These are phyloP conservation scores for Populus nigra DNA, from an alignment of 345 rosid genomes.

Conservation along the genomic window DNA sequence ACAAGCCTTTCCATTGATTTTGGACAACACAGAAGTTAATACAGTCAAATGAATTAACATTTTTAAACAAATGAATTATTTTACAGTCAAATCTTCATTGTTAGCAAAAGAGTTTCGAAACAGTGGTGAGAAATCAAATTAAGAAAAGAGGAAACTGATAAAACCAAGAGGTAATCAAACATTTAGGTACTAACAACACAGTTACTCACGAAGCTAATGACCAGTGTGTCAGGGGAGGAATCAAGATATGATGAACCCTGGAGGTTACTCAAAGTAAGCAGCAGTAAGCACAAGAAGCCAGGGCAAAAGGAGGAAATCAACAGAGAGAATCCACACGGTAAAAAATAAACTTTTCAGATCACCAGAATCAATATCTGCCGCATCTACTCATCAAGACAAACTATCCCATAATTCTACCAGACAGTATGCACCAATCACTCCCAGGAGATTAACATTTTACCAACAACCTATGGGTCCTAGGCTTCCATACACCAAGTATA, in stretches of 20 bases:
- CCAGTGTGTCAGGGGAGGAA: neutral
- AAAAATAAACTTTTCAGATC: neutral
- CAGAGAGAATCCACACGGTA: neutral
- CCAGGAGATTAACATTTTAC: neutral
- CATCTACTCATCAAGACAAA: constrained; percentile 6
- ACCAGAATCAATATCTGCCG: neutral
- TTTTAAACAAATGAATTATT: neutral
- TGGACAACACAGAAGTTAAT: neutral
- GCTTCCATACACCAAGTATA: neutral
- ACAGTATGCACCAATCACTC: neutral
- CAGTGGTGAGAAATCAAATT: neutral
- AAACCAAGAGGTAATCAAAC: neutral
- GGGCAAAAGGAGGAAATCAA: neutral
- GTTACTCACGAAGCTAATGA: neutral
- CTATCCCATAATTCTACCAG: neutral
- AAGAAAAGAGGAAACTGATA: neutral
- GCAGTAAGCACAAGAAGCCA: neutral
- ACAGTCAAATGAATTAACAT: neutral
- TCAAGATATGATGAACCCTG: neutral
- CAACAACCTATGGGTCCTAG: neutral
- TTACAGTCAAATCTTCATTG: neutral
- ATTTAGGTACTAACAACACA: neutral
- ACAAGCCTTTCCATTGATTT: neutral
- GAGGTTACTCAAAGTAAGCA: neutral
- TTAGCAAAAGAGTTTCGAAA: neutral